Conservation (phyloP, 2,329 filamentous ascomycete species). For the Aspergillus unguis region DNA sequence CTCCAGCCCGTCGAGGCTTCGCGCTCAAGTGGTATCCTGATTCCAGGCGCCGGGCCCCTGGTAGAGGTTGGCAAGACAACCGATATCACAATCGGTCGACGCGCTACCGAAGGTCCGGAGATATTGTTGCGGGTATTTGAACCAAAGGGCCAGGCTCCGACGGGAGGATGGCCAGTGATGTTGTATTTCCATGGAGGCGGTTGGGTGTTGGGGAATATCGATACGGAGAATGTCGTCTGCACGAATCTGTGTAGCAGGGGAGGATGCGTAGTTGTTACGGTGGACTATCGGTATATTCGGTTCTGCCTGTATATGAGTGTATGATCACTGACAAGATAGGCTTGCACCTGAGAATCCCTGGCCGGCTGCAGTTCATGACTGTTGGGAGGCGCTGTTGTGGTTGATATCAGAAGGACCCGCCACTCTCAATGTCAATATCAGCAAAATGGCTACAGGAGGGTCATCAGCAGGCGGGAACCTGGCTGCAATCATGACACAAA, state of each 20-base stretch:
- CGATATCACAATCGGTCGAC: constrained; percentile 45
- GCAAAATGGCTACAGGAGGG: constrained; percentile 48
- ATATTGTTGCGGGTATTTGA: constrained; percentile 52
- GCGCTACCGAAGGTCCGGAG: constrained; percentile 47
- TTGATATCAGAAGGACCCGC: constrained; percentile 38
- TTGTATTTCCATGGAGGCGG: constrained; percentile 59
- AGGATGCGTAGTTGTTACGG: constrained; percentile 53
- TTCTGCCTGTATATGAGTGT: neutral
- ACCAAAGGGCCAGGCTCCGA: constrained; percentile 44
- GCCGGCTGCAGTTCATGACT: constrained; percentile 56
- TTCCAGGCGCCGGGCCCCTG: constrained; percentile 51
- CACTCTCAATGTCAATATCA: constrained; percentile 41
- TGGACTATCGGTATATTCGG: constrained; percentile 52
- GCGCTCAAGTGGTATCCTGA: constrained; percentile 50
- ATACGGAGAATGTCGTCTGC: constrained; percentile 57
- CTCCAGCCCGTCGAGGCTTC: constrained; percentile 53
- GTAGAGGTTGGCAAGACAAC: constrained; percentile 48
- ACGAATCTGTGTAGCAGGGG: constrained; percentile 53
- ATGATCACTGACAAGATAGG: constrained; percentile 27
- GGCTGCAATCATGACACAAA: constrained; percentile 53
- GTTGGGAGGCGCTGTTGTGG: constrained; percentile 56
- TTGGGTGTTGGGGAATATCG: constrained; percentile 57
- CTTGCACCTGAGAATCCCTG: constrained; percentile 57
- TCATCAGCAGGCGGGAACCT: constrained; percentile 55
- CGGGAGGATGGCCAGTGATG: constrained; percentile 53